phyloP scores from a whole-genome alignment of 495 filamentous ascomycete species.

The Bryoglossum gracile region DNA sequence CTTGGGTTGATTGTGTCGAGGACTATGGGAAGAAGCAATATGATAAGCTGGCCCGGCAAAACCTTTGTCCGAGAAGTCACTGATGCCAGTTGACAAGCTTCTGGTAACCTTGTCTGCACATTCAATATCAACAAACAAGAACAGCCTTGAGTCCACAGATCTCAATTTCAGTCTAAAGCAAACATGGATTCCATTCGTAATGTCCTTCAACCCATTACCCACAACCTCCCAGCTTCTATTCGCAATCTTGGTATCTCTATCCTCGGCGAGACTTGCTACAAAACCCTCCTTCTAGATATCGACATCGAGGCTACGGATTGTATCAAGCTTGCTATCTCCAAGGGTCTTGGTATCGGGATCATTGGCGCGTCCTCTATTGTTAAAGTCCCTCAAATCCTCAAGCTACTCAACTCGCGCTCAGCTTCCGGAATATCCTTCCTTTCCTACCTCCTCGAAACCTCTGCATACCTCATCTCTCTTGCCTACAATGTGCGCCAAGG shows the following conservation, averaged over 20 bases:
- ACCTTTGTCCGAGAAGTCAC: too few species aligned
- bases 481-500: conserved; percentile 84
- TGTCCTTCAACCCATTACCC: conserved; percentile 68
- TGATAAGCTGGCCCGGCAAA: too few species aligned
- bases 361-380: conserved; percentile 80
- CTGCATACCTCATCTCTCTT: conserved; percentile 73
- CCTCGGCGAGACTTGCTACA: conserved; percentile 79
- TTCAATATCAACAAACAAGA: too few species aligned
- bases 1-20: too few species aligned
- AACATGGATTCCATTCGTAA: conserved; percentile 51
- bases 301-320: conserved; percentile 66
- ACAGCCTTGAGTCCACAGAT: too few species aligned
- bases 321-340: conserved; percentile 80
- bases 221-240: conserved; percentile 71
- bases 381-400: conserved; percentile 93
- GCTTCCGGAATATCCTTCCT: conserved; percentile 80
- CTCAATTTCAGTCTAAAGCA: too few species aligned
- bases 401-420: conserved; percentile 72
- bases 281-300: conserved; percentile 69
- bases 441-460: conserved; percentile 84
- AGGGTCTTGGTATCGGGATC: conserved; percentile 87
- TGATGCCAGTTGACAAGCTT: too few species aligned
- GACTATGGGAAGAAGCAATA: too few species aligned
- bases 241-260: conserved; percentile 67
- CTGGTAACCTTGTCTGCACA: too few species aligned